Percentiles rank a stretch among this genome's conserved stretches.
Evolutionary conservation across 805 yeast genomes (phyloP).

Genomic region (Nematodospora valgi): DNA sequence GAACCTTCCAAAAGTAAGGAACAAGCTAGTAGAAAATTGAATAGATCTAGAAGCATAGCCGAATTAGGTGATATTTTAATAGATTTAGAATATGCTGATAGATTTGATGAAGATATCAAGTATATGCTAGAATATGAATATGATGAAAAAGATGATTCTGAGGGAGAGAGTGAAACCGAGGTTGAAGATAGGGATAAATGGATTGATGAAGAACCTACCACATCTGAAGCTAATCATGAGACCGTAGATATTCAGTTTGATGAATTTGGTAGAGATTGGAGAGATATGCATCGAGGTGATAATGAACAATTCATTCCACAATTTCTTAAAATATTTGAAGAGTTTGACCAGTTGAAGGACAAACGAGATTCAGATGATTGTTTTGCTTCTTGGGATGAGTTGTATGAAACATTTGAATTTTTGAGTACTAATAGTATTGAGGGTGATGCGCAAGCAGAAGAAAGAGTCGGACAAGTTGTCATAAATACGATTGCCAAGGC

Average conservation of each 20-base stretch:
- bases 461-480: conserved; percentile 35
- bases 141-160: conserved; percentile 20
- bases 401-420: conserved; percentile 21
- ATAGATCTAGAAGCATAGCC: conserved; percentile 19
- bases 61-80: conserved; percentile 53
- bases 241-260: conserved; percentile 45
- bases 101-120: conserved; percentile 64
- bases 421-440: conserved; percentile 23
- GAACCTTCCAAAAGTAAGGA: conserved; percentile 12
- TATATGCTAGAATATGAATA: conserved; percentile 59
- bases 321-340: conserved; percentile 16
- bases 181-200: conserved; percentile 3
- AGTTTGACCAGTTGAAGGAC: conserved; percentile 15
- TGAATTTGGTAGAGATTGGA: conserved; percentile 64
- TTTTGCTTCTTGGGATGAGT: conserved; percentile 22
- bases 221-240: neutral
- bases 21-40: conserved; percentile 15
- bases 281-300: conserved; percentile 63
- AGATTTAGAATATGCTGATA: conserved; percentile 57
- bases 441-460: conserved; percentile 19
- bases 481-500: conserved; percentile 53
- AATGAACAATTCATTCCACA: conserved; percentile 33
- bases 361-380: conserved; percentile 25
- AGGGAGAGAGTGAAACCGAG: conserved; percentile 10
- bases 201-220: no score